Conservation (phyloP, 139 green algal genomes). For the Chlorella sp. region DNA sequence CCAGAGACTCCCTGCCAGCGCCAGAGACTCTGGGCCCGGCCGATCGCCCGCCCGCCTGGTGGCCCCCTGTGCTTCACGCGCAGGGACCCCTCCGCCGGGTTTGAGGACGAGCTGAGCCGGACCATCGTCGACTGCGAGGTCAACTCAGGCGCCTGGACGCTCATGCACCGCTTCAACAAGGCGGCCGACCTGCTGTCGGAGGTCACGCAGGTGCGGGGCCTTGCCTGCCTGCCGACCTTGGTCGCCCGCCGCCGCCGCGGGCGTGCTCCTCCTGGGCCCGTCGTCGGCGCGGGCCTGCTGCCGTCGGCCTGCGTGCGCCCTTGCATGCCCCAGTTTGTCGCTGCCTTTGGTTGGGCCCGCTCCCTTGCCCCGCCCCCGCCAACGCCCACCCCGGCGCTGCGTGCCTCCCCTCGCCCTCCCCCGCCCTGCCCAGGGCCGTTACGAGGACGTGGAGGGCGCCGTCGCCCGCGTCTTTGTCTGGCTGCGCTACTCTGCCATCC, state of each 20-base stretch:
- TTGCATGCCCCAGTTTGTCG: too few relatives aligned
- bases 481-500: conserved; percentile 90
- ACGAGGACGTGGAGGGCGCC: conserved; percentile 54
- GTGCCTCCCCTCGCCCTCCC: background rate
- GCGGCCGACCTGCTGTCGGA: conserved; percentile 81
- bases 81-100: background rate
- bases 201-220: conserved; percentile 31
- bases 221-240: background rate
- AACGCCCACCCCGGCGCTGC: background rate
- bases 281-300: too few relatives aligned
- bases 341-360: background rate
- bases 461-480: conserved; percentile 88
- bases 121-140: conserved; percentile 82
- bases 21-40: too few relatives aligned
- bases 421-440: conserved; percentile 26
- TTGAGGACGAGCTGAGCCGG: conserved; percentile 65
- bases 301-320: too few relatives aligned
- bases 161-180: conserved; percentile 98
- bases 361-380: background rate
- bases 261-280: too few relatives aligned
- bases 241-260: too few relatives aligned
- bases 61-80: too few relatives aligned
- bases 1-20: too few relatives aligned
- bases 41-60: too few relatives aligned
- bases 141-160: conserved; percentile 78